Evolutionary conservation across 495 filamentous ascomycete genomes (phyloP).

Genomic region (Penicillium waksmanii): DNA sequence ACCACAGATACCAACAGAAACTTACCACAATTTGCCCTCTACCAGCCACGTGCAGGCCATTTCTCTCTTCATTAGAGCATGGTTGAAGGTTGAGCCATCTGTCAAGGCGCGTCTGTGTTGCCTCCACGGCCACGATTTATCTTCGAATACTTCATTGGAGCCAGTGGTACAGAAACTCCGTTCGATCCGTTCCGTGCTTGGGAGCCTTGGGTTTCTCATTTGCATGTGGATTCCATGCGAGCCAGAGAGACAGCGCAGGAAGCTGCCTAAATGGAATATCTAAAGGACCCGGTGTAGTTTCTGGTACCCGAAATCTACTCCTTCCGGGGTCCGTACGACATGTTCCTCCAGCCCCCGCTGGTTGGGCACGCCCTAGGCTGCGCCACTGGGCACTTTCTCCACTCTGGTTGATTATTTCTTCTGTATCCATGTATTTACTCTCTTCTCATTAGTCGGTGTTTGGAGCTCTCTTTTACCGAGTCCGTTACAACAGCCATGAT

Average conservation of each 20-base stretch:
- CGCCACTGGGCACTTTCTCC: conserved; percentile 20
- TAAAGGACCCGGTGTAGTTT: neutral
- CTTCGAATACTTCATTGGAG: conserved; percentile 4
- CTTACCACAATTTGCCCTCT: conserved; percentile 15
- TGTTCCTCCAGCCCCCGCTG: conserved; percentile 17
- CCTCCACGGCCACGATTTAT: neutral
- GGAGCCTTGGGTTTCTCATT: neutral
- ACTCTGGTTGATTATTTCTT: conserved; percentile 15
- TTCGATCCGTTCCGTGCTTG: conserved; percentile 1
- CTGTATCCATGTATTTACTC: conserved; percentile 23
- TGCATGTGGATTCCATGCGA: conserved; percentile 2
- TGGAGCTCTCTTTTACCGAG: conserved; percentile 8
- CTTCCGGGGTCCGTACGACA: conserved; percentile 3
- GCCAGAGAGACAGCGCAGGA: conserved; percentile 2
- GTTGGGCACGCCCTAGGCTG: conserved; percentile 15
- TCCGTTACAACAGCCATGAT: neutral
- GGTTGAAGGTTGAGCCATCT: conserved; percentile 7
- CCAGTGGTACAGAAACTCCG: conserved; percentile 1
- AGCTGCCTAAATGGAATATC: neutral
- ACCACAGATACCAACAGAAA: conserved; percentile 14
- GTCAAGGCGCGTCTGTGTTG: conserved; percentile 1
- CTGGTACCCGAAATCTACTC: neutral
- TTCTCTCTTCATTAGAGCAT: conserved; percentile 12
- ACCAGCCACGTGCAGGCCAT: conserved; percentile 10
- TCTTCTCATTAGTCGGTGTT: conserved; percentile 15